Evolutionary conservation across 2,329 filamentous ascomycete genomes (phyloP).

Genomic region (Aspergillus brunneoviolaceus): DNA sequence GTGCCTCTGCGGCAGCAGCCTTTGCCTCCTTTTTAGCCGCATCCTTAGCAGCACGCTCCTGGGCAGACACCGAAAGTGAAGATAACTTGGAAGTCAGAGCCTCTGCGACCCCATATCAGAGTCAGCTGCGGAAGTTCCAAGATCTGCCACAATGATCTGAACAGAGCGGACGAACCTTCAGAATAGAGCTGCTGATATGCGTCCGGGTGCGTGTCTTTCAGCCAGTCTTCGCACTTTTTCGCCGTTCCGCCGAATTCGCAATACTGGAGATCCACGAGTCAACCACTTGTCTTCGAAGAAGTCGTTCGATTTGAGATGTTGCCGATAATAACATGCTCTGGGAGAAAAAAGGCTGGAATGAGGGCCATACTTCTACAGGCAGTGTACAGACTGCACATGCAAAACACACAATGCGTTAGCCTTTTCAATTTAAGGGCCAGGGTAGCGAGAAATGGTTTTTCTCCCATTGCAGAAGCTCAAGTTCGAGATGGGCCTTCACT

Average conservation of each 20-base stretch:
- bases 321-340: background rate
- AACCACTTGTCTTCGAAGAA: background rate
- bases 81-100: constrained; percentile 81
- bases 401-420: background rate
- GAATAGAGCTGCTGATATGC: constrained; percentile 84
- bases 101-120: constrained; percentile 50
- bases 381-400: constrained; percentile 58
- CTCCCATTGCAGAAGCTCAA: background rate
- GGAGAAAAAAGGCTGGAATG: background rate
- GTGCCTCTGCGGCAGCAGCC: constrained; percentile 81
- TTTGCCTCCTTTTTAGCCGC: constrained; percentile 96
- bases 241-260: constrained; percentile 97
- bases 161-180: constrained; percentile 51
- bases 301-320: background rate
- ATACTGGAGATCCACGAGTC: constrained; percentile 62
- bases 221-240: constrained; percentile 97
- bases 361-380: constrained; percentile 62
- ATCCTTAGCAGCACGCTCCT: constrained; percentile 93
- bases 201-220: constrained; percentile 69
- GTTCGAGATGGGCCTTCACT: constrained; percentile 21
- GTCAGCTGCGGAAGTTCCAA: background rate
- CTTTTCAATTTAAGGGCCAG: background rate
- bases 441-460: background rate
- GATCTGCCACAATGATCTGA: background rate
- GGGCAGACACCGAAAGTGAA: constrained; percentile 82